Conservation (phyloP, 805 yeast genomes). For the Starmerella vitae region DNA sequence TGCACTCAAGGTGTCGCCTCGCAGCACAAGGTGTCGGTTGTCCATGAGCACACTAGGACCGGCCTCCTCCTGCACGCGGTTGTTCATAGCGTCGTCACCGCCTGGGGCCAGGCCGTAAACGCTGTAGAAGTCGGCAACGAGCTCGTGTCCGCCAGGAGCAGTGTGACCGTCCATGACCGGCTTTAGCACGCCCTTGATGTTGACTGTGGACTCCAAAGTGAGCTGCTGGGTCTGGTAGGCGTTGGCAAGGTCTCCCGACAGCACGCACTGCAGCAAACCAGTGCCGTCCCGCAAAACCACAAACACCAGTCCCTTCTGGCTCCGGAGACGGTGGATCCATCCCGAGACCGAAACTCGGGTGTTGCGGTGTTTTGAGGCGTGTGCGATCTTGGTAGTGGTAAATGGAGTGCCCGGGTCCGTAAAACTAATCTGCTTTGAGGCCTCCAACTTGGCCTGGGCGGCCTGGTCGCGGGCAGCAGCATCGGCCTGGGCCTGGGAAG, state of each 20-base stretch:
- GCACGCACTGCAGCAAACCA: slow-evolving; percentile 76
- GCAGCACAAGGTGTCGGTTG: slow-evolving; percentile 85
- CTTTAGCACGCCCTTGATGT: slow-evolving; percentile 65
- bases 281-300: slow-evolving; percentile 90
- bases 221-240: slow-evolving; percentile 74
- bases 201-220: slow-evolving; percentile 77
- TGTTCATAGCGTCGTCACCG: slow-evolving; percentile 90
- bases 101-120: slow-evolving; percentile 87
- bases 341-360: slow-evolving; percentile 70
- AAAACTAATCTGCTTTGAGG: slow-evolving; percentile 64
- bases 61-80: slow-evolving; percentile 84
- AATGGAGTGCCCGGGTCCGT: slow-evolving; percentile 56
- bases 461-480: slow-evolving; percentile 41
- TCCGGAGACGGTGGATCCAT: slow-evolving; percentile 91
- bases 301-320: slow-evolving; percentile 85
- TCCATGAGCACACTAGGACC: slow-evolving; percentile 89
- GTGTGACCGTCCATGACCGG: slow-evolving; percentile 89
- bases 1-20: slow-evolving; percentile 89
- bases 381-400: slow-evolving; percentile 57
- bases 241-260: slow-evolving; percentile 82
- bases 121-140: slow-evolving; percentile 79
- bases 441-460: slow-evolving; percentile 62
- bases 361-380: slow-evolving; percentile 43
- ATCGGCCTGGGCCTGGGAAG: slow-evolving; percentile 39
- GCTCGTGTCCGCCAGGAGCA: slow-evolving; percentile 96